These are phyloP conservation scores for Aspergillus tubingensis DNA, from an alignment of 2,329 filamentous ascomycete species.

Conservation along the genomic window DNA sequence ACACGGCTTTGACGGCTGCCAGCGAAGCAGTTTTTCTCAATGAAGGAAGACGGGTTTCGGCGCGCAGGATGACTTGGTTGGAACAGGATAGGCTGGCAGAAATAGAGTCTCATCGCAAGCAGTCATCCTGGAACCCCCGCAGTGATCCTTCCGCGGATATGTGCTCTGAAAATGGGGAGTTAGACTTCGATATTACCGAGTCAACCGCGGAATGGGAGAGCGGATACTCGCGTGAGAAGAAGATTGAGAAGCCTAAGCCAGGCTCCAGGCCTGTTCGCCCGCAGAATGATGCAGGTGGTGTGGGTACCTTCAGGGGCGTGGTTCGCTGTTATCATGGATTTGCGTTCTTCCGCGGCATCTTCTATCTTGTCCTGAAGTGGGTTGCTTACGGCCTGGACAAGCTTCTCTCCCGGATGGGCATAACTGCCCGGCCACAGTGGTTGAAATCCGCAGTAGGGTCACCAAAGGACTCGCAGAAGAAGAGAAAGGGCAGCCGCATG, in stretches of 20 bases:
- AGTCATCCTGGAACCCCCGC: slow-evolving; percentile 20
- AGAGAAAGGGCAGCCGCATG: slow-evolving; percentile 14
- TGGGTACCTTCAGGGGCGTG: slow-evolving; percentile 77
- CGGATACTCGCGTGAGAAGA: slow-evolving; percentile 50
- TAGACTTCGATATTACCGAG: slow-evolving; percentile 38
- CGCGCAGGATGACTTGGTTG: slow-evolving; percentile 82
- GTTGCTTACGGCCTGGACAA: slow-evolving; percentile 57
- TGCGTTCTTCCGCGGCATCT: slow-evolving; percentile 75
- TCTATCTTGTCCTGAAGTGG: slow-evolving; percentile 63
- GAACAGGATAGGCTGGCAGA: slow-evolving; percentile 84
- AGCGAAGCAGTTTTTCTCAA: slow-evolving; percentile 96
- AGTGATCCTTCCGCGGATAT: slow-evolving; percentile 18
- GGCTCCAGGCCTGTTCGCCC: slow-evolving; percentile 39
- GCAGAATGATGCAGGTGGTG: slow-evolving; percentile 56
- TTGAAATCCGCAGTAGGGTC: slow-evolving; percentile 47
- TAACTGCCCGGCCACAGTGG: slow-evolving; percentile 66
- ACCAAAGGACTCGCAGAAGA: slow-evolving; percentile 20
- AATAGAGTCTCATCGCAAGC: slow-evolving; percentile 56
- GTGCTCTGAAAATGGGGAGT: slow-evolving; percentile 35
- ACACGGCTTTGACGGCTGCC: slow-evolving; percentile 85
- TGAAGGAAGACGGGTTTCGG: slow-evolving; percentile 74
- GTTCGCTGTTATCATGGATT: slow-evolving; percentile 73
- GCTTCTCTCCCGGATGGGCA: slow-evolving; percentile 59
- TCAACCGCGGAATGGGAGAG: slow-evolving; percentile 43
- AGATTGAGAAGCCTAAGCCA: slow-evolving; percentile 43